Evolutionary conservation across 306 rosid species (phyloP).

Genomic region (Oemleria cerasiformis): DNA sequence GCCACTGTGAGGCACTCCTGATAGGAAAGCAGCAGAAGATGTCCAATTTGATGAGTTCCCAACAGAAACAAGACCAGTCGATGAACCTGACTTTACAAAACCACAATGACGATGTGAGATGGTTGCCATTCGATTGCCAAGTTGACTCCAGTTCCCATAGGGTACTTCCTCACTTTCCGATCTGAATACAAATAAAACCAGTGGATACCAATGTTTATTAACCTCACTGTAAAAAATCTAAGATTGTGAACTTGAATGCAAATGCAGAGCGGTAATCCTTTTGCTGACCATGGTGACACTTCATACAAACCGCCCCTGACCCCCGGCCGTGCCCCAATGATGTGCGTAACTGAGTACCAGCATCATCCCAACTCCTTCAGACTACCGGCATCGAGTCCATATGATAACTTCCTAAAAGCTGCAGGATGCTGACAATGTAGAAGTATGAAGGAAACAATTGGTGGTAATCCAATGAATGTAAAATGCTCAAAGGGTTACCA

Average conservation of each 20-base stretch:
- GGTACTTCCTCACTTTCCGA: slow-evolving; percentile 39
- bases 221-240: slow-evolving; percentile 18
- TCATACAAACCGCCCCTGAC: slow-evolving; percentile 27
- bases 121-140: slow-evolving; percentile 15
- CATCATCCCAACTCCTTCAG: slow-evolving; percentile 46
- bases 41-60: slow-evolving; percentile 62
- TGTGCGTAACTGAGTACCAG: slow-evolving; percentile 50
- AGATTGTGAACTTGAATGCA: slow-evolving; percentile 24
- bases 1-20: slow-evolving; percentile 71
- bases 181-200: slow-evolving; percentile 16
- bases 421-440: slow-evolving; percentile 70
- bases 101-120: slow-evolving; percentile 37
- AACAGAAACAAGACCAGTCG: slow-evolving; percentile 40
- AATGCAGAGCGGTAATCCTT: slow-evolving; percentile 49
- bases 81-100: slow-evolving; percentile 25
- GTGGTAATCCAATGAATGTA: not conserved
- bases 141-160: slow-evolving; percentile 14
- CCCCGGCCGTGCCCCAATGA: slow-evolving; percentile 23
- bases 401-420: slow-evolving; percentile 83
- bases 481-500: slow-evolving; percentile 1
- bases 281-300: slow-evolving; percentile 31
- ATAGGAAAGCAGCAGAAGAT: slow-evolving; percentile 70
- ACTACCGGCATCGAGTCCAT: slow-evolving; percentile 85
- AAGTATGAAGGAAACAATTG: not conserved
- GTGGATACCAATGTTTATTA: not conserved